Evolutionary conservation across 2,329 filamentous ascomycete genomes (phyloP), one percentile per base, ranked within the genome.

Genomic region (Fusarium domesticum): DNA sequence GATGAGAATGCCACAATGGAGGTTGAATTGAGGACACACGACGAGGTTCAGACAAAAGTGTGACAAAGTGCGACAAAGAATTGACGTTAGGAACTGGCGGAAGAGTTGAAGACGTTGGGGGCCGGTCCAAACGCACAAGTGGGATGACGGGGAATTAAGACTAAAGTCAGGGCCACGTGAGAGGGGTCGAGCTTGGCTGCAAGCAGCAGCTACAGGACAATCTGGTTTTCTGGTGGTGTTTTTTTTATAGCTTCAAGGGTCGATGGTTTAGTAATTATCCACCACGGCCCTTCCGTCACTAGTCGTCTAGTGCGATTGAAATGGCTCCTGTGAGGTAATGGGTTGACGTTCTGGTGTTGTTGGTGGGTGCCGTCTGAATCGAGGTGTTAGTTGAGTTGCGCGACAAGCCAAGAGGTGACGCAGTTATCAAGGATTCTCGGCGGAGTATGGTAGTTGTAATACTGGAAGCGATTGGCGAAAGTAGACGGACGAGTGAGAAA

Each of bases 161-260:
- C 34, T 39, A 33, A 42, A 47, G 48, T 48, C 47, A 53, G 43
- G 53, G 43, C 55, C 57, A 59, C 57, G 57, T 60, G 57, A 60
- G 57, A 54, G 56, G 56, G 56, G 56, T 48, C 45, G 37, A 59
- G 35, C 43, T 51, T 54, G 47, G 50, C 37, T 41, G 55, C 57
- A 51, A 58, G 53, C 55, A 18, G 38, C 14, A 28, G 23, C 39
- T 36, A 35, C 41, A 51, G 47, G 43, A 45, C 41, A 35, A 46
- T 42, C 31, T 42, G 37, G 43, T 43, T 31, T 12, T 42, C 32
- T 35, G 16, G 42, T 37, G 38, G 31, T 33, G 12, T 28, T 28
- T 28, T 28, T 12, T 8, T 12, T 43, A 17, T 34, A 12, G 14
- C 17, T 16, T 34, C 17, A 10, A 11, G 32, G n/a, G 8, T 18